These are phyloP conservation scores for Cotoneaster glaucophyllus DNA, from an alignment of 306 rosid species.

Conservation along the genomic window DNA sequence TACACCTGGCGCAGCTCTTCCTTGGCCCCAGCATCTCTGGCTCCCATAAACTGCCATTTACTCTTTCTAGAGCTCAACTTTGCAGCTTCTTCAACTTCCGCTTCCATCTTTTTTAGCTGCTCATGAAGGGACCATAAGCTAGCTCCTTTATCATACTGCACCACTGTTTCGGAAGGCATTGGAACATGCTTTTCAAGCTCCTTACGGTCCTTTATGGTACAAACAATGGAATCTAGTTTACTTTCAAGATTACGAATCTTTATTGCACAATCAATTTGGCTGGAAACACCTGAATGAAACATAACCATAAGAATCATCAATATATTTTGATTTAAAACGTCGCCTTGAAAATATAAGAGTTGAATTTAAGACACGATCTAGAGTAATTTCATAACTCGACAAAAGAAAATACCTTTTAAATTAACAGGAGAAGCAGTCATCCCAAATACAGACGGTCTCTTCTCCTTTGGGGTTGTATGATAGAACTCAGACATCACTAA, in stretches of 20 bases:
- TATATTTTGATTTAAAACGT: not conserved
- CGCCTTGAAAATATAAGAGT: not conserved
- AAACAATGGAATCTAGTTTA: slow-evolving; percentile 90
- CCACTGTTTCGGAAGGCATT: slow-evolving; percentile 92
- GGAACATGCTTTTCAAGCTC: slow-evolving; percentile 98
- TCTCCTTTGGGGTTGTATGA: slow-evolving; percentile 84
- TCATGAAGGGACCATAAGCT: slow-evolving; percentile 89
- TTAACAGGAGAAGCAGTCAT: slow-evolving; percentile 99
- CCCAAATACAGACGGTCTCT: slow-evolving; percentile 90
- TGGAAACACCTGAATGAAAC: slow-evolving; percentile 84
- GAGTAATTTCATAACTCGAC: not conserved
- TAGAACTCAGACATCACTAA: slow-evolving; percentile 98
- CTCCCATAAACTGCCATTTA: slow-evolving; percentile 99
- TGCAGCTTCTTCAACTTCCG: slow-evolving; percentile 97
- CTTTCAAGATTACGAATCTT: slow-evolving; percentile 98
- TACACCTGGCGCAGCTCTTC: slow-evolving; percentile 96
- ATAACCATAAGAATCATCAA: slow-evolving; percentile 16
- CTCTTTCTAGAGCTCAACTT: slow-evolving; percentile 90
- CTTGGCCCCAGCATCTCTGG: slow-evolving; percentile 99
- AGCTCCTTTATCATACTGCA: slow-evolving; percentile 90
- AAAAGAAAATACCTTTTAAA: slow-evolving; percentile 59
- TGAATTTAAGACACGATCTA: not conserved
- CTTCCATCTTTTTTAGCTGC: slow-evolving; percentile 92
- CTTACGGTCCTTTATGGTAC: slow-evolving; percentile 93
- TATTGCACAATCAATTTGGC: slow-evolving; percentile 95